phyloP scores from a whole-genome alignment of 2,329 filamentous ascomycete genomes.

The Sarocladium oryzae region DNA sequence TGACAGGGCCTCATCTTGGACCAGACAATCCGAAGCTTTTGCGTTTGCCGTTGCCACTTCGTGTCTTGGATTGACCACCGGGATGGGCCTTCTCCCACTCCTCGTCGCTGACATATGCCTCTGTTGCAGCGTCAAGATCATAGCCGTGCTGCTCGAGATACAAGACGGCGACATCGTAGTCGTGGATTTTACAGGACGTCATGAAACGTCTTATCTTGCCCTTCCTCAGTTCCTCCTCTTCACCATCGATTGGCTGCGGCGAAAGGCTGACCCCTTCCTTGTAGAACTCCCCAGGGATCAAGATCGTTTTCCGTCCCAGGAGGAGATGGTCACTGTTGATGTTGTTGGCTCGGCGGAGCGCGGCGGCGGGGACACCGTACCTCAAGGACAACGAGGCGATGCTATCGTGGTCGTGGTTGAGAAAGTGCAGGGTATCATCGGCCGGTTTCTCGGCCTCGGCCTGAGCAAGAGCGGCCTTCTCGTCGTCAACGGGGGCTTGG shows the following conservation, averaged over 20 bases:
- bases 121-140: slow-evolving; percentile 58
- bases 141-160: slow-evolving; percentile 68
- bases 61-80: slow-evolving; percentile 9
- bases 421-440: slow-evolving; percentile 68
- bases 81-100: slow-evolving; percentile 65
- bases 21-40: slow-evolving; percentile 1
- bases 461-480: slow-evolving; percentile 18
- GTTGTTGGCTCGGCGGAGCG: slow-evolving; percentile 60
- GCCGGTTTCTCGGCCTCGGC: slow-evolving; percentile 23
- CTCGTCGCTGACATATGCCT: slow-evolving; percentile 63
- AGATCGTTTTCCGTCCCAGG: slow-evolving; percentile 58
- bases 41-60: slow-evolving; percentile 14
- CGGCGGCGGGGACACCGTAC: slow-evolving; percentile 60
- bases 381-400: slow-evolving; percentile 62
- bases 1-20: background rate
- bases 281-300: slow-evolving; percentile 67
- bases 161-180: slow-evolving; percentile 68
- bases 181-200: slow-evolving; percentile 68
- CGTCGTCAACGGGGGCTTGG: slow-evolving; percentile 17
- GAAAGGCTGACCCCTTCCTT: slow-evolving; percentile 61
- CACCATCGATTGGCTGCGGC: slow-evolving; percentile 64
- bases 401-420: slow-evolving; percentile 63
- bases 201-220: slow-evolving; percentile 68
- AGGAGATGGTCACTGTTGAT: slow-evolving; percentile 67
- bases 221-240: slow-evolving; percentile 67